Base-by-base conservation (phyloP, 306 rosid genomes). In the Vigna reflexopilosa region DNA sequence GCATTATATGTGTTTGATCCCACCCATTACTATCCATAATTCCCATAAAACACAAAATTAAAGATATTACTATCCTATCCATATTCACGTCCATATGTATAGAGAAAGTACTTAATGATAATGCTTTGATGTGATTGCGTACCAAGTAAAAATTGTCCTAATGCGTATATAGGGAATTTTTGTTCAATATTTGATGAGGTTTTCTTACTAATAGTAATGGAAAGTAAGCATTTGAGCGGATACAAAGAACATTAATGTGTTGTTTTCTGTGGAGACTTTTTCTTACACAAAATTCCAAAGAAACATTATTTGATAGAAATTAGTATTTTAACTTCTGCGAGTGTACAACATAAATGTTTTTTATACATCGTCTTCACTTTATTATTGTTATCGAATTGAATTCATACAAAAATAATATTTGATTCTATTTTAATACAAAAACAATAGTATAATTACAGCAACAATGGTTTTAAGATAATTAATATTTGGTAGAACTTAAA, bases 21-120 rank as follows among this genome's bases (percentile, higher is more conserved):
- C 19, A 17, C 19, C 19, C 19, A 17, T 17, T 17, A 17, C 19
- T 17, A 17, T 20, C 22, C 22, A 22, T 22, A 26, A 26, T 26
- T 26, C 75, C 49, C 26, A 69, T 72, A 15, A 76, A 0, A 45
- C 42, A 81, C 50, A 84, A 73, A 50, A 78, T 2, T 17, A 30
- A 42, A 67, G 72, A 73, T 56, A 67, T 50, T 48, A 78, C 19
- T 47, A 72, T 49, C 48, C 72, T 38, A 17, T 70, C 80, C 9
- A 83, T 42, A 73, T 50, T 49, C 84, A 75, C 77, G 13, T 58
- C 45, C 81, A 59, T 40, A 17, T 17, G 56, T 64, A 15, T 51
- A 47, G n/a, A 56, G 19, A 61, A 38, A 26, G 13, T 38, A 11
- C 9, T 67, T 10, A 67, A 13, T 54, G 28, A 81, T 59, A 7